Base-by-base conservation (phyloP, 768 basidiomycete species). In the Xerocomus potaroensis region DNA sequence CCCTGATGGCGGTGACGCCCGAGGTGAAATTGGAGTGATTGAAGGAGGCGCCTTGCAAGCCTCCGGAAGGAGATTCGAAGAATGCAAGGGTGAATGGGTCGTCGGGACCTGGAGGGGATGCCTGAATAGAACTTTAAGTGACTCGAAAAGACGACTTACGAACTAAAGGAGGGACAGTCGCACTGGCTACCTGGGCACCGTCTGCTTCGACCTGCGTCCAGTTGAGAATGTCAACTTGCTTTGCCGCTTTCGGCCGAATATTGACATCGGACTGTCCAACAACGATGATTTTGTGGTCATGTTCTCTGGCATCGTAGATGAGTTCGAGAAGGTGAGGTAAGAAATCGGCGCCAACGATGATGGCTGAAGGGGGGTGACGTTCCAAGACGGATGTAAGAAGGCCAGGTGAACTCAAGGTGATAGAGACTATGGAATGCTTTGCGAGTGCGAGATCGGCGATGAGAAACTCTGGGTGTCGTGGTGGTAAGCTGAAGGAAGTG, bases 1-100 rank as follows among this genome's bases (percentile, higher is more conserved):
- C 78, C 29, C 87, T 82, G 19, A 81, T 71, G 3, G 86, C 87
- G 0, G 90, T 81, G n/a, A 93, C 84, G 27, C 90, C 93, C 4
- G 93, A 89, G 3, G 91, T 94, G 48, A 95, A 61, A 53, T 91
- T 92, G 63, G 87, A 77, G 62, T 92, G 89, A 0, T 89, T 89
- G 26, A 93, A 68, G 49, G 82, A 81, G 8, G 76, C 77, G 19
- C 77, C 84, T 46, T 76, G 77, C 8, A 84, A 61, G 31, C 74
- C 70, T 27, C 84, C 78, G 16, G 72, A 67, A 16, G 73, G 56
- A 1, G 73, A 71, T 54, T 74, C 69, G 54, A 75, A 84, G 73
- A 83, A 87, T 1, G 82, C 75, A 5, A 87, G 73, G 3, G 83
- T 83, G 58, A 83, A 84, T 5, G 86, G 71, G 51, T 88, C 82